Evolutionary conservation across 805 yeast genomes (phyloP).

Genomic region (Saccharomycopsis javanensis): DNA sequence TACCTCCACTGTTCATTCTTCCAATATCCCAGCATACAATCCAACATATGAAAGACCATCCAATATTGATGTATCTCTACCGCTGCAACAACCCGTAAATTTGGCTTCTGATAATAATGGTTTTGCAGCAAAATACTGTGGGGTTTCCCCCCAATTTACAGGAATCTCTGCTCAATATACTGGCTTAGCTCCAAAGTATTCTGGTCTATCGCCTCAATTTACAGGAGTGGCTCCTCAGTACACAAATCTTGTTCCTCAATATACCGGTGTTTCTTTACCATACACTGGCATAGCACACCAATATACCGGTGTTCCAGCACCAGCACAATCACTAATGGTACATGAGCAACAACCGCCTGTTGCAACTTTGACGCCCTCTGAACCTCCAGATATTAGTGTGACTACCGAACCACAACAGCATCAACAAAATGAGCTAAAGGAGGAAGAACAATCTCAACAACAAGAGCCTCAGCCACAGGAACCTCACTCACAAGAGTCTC

Average conservation of each 20-base stretch:
- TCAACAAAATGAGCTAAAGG: too few species aligned
- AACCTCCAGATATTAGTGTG: not conserved
- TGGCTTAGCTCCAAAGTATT: slow-evolving; percentile 1
- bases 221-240: slow-evolving; percentile 5
- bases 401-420: not conserved
- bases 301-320: not conserved
- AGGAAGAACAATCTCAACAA: too few species aligned
- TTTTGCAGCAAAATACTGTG: not conserved
- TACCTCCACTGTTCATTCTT: not conserved
- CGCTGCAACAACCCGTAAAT: not conserved
- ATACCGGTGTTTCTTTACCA: not conserved
- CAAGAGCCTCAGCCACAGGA: not conserved
- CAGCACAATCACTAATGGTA: not conserved
- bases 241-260: slow-evolving; percentile 1
- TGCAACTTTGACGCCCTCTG: not conserved
- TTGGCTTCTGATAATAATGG: not conserved
- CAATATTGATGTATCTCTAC: not conserved
- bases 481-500: too few species aligned
- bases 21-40: slow-evolving; percentile 3
- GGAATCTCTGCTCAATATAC: slow-evolving; percentile 7
- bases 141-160: slow-evolving; percentile 3
- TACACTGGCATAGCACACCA: not conserved
- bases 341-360: not conserved
- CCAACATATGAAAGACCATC: not conserved
- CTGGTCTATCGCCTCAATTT: slow-evolving; percentile 3